phyloP scores from a whole-genome alignment of 495 filamentous ascomycete genomes.

The Thermothielavioides terrestris region DNA sequence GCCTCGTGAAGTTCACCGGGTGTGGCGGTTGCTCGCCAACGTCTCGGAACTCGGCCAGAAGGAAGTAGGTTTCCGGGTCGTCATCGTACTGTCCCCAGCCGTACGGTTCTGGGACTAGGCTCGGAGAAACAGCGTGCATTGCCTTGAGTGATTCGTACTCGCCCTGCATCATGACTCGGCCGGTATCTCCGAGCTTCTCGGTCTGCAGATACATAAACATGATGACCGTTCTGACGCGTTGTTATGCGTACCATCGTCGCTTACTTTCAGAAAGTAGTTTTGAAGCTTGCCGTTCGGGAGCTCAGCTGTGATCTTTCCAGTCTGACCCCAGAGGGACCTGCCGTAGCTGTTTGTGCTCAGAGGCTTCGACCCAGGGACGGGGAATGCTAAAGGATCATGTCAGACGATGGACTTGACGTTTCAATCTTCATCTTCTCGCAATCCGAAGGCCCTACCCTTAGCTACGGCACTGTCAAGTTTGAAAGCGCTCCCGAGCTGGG shows the following conservation, averaged over 20 bases:
- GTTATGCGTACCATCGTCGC: too few relatives aligned
- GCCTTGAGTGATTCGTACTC: slow-evolving; percentile 12
- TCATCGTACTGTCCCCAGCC: slow-evolving; percentile 17
- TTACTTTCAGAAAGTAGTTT: slow-evolving; percentile 4
- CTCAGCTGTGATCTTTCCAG: slow-evolving; percentile 1
- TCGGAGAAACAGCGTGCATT: slow-evolving; percentile 4
- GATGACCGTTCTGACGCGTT: not conserved
- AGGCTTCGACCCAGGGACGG: not conserved
- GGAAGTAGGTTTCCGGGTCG: slow-evolving; percentile 8
- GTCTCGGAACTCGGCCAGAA: slow-evolving; percentile 13
- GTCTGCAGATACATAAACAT: not conserved
- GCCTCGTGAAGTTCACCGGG: slow-evolving; percentile 19
- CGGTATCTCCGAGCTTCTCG: not conserved
- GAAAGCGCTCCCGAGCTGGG: not conserved
- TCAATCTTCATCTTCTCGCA: too few relatives aligned
- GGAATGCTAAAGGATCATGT: not conserved
- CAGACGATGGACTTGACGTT: not conserved
- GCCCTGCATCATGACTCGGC: slow-evolving; percentile 6
- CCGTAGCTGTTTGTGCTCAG: not conserved
- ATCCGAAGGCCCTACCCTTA: not conserved
- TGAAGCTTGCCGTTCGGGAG: not conserved
- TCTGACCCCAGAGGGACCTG: slow-evolving; percentile 10
- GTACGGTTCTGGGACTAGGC: slow-evolving; percentile 1
- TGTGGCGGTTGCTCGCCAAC: slow-evolving; percentile 12
- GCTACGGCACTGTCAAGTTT: slow-evolving; percentile 1